Percentiles rank a stretch among this genome's conserved stretches.
Evolutionary conservation across 176 grass and related monocot species (phyloP).

Genomic region (Rhipidocladum racemiflorum): DNA sequence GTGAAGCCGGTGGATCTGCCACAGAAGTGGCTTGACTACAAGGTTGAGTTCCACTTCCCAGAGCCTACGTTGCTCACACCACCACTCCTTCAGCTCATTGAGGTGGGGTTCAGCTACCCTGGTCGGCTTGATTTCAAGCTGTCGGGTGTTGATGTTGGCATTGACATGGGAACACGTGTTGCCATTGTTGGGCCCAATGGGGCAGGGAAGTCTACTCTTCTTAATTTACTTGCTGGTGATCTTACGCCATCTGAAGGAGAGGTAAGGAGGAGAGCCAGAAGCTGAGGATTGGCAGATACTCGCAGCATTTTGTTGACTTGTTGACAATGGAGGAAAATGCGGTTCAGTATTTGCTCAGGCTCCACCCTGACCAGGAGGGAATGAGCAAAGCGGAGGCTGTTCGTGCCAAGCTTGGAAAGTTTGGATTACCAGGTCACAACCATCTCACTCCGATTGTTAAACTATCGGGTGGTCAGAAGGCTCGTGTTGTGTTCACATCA

Average conservation of each 20-base stretch:
- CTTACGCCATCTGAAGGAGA: constrained; percentile 75
- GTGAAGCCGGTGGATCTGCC: constrained; percentile 56
- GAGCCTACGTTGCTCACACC: constrained; percentile 93
- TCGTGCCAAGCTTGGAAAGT: constrained; percentile 89
- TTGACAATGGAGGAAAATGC: constrained; percentile 96
- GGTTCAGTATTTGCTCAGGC: constrained; percentile 81
- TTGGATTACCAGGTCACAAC: constrained; percentile 94
- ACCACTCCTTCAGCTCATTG: constrained; percentile 88
- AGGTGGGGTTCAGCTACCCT: constrained; percentile 87
- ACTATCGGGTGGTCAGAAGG: constrained; percentile 92
- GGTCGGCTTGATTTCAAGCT: constrained; percentile 76
- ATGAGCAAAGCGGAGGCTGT: constrained; percentile 91
- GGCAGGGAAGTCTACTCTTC: constrained; percentile 88
- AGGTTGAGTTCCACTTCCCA: constrained; percentile 92
- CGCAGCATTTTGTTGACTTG: constrained; percentile 95
- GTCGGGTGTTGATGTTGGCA: constrained; percentile 82
- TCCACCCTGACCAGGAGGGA: constrained; percentile 95
- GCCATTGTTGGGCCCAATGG: constrained; percentile 97
- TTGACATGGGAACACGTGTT: constrained; percentile 96
- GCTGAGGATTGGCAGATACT: constrained; percentile 86
- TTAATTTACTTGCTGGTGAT: constrained; percentile 96
- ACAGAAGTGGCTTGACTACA: constrained; percentile 91
- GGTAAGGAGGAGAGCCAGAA: constrained; percentile 84
- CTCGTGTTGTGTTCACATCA: constrained; percentile 91
- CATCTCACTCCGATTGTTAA: constrained; percentile 95